Percentiles rank a stretch among this genome's conserved stretches.
Conservation (phyloP, 805 yeast species). For the Novakomyces olei region DNA sequence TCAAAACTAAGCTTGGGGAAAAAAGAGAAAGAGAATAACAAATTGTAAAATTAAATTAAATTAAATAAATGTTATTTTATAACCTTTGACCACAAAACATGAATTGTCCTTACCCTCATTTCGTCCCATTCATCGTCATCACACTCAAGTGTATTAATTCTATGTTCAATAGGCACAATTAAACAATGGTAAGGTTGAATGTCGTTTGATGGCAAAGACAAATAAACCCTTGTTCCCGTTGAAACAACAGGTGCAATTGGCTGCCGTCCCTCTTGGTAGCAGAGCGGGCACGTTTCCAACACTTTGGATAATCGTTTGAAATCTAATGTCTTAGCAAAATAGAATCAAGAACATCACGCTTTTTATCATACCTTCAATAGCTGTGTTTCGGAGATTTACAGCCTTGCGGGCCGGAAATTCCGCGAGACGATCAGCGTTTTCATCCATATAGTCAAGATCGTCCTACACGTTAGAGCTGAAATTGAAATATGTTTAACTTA, state of each 20-base stretch:
- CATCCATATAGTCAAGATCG: slow-evolving; percentile 25
- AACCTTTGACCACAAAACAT: background rate
- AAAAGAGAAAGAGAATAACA: too few relatives aligned
- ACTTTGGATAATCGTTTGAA: slow-evolving; percentile 15
- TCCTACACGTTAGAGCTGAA: too few relatives aligned
- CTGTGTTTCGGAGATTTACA: slow-evolving; percentile 15
- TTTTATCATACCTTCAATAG: too few relatives aligned
- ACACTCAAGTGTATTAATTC: slow-evolving; percentile 20
- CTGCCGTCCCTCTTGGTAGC: slow-evolving; percentile 14
- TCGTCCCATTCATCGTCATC: slow-evolving; percentile 26
- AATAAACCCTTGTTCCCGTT: slow-evolving; percentile 18
- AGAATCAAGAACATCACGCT: slow-evolving; percentile 1
- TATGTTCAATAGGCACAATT: slow-evolving; percentile 24
- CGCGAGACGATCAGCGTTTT: slow-evolving; percentile 20
- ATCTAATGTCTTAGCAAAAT: slow-evolving; percentile 1
- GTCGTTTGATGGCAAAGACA: slow-evolving; percentile 21
- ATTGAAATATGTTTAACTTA: too few relatives aligned
- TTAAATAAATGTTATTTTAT: background rate
- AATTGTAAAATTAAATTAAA: background rate
- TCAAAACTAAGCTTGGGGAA: too few relatives aligned
- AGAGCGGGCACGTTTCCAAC: slow-evolving; percentile 19
- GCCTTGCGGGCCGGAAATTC: slow-evolving; percentile 14
- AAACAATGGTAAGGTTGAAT: slow-evolving; percentile 17
- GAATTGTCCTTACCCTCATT: slow-evolving; percentile 11
- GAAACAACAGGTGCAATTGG: slow-evolving; percentile 17